Evolutionary conservation across 805 yeast species (phyloP).

Genomic region (Millerozyma miso): DNA sequence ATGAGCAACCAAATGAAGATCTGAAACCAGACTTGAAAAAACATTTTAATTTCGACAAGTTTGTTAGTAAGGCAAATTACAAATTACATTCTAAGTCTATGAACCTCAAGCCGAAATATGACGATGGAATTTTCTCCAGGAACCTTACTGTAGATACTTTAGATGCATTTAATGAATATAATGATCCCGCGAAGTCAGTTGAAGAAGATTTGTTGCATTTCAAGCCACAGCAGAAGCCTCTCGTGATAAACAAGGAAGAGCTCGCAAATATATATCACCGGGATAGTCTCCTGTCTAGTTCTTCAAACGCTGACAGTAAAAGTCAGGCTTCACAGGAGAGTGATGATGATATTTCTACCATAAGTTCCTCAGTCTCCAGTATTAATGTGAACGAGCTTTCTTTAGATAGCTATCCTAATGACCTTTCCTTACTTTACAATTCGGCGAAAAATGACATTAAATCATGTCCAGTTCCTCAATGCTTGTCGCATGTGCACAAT

Average conservation of each 20-base stretch:
- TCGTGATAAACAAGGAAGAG: neutral
- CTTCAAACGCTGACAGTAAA: conserved; percentile 5
- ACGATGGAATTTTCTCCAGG: conserved; percentile 27
- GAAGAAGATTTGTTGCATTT: neutral
- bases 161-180: conserved; percentile 15
- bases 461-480: conserved; percentile 22
- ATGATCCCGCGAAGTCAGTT: neutral
- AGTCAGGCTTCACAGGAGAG: conserved; percentile 5
- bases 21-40: too few species aligned
- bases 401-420: conserved; percentile 15
- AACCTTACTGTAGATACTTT: conserved; percentile 29
- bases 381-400: conserved; percentile 10
- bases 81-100: neutral
- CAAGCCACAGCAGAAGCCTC: neutral
- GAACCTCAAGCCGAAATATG: neutral
- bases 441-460: conserved; percentile 30
- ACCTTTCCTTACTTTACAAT: conserved; percentile 27
- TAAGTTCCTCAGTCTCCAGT: conserved; percentile 15
- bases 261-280: neutral
- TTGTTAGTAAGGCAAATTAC: neutral
- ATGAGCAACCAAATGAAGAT: conserved; percentile 6
- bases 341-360: conserved; percentile 7
- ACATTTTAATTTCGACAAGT: neutral
- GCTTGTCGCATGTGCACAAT: neutral
- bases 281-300: neutral